phyloP scores from a whole-genome alignment of 305 asterid genomes.

The Fraxinus albicans region DNA sequence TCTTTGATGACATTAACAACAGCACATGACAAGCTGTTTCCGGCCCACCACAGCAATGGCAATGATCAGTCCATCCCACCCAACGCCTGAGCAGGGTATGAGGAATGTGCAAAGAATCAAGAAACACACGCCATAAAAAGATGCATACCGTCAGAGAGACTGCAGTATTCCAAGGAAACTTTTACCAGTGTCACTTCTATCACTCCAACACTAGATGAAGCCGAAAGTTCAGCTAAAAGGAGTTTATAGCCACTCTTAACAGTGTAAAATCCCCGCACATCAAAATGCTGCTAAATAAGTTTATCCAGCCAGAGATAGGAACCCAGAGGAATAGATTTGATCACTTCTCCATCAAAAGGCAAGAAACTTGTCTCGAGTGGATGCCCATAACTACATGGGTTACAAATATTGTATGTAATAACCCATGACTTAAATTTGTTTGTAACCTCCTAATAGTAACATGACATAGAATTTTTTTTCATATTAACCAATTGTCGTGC shows the following conservation, averaged over 20 bases:
- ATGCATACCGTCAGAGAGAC: neutral
- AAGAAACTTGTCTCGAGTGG: neutral
- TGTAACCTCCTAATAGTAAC: neutral
- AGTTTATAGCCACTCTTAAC: neutral
- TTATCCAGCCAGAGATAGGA: neutral
- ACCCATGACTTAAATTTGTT: neutral
- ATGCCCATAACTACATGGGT: neutral
- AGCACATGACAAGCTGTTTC: neutral
- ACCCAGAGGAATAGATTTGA: neutral
- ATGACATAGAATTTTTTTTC: neutral
- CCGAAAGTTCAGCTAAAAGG: neutral
- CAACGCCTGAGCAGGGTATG: neutral
- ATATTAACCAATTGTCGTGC: neutral
- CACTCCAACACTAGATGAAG: neutral
- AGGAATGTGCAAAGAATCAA: neutral
- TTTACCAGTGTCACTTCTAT: neutral
- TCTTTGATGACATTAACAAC: neutral
- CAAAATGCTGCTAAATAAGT: neutral
- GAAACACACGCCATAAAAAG: neutral
- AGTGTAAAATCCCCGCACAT: neutral
- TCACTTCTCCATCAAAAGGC: neutral
- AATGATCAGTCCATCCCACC: neutral
- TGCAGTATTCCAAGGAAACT: neutral
- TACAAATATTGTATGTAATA: neutral
- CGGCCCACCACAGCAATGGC: neutral